Conservation (phyloP, 2,329 filamentous ascomycete genomes). For the Bipolaris cookei region DNA sequence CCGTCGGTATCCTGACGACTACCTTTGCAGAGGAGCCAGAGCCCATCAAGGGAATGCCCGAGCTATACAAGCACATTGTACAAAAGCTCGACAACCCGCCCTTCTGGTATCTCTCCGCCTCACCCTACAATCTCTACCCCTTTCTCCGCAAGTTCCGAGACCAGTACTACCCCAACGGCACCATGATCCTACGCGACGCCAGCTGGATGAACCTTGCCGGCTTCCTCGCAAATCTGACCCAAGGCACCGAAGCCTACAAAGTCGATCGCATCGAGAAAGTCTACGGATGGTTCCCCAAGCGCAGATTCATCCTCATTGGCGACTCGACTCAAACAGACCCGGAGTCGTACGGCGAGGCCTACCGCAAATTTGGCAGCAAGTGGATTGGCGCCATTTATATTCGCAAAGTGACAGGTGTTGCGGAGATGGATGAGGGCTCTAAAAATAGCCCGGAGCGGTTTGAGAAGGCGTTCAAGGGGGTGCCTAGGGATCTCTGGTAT, state of each 20-base stretch:
- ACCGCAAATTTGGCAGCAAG: slow-evolving; percentile 66
- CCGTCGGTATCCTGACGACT: slow-evolving; percentile 78
- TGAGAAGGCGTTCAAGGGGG: slow-evolving; percentile 77
- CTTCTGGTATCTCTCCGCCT: slow-evolving; percentile 93
- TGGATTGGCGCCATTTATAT: slow-evolving; percentile 89
- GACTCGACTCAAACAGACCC: slow-evolving; percentile 93
- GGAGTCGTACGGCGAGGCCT: slow-evolving; percentile 85
- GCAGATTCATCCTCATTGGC: slow-evolving; percentile 83
- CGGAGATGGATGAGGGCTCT: slow-evolving; percentile 76
- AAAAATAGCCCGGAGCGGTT: slow-evolving; percentile 72
- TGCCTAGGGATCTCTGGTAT: slow-evolving; percentile 76
- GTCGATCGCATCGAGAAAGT: slow-evolving; percentile 79
- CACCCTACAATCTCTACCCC: slow-evolving; percentile 91
- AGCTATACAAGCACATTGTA: slow-evolving; percentile 74
- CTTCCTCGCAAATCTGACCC: slow-evolving; percentile 77
- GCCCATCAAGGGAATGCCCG: slow-evolving; percentile 80
- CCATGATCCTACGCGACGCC: slow-evolving; percentile 82
- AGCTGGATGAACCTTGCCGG: slow-evolving; percentile 85
- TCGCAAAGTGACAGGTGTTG: slow-evolving; percentile 78
- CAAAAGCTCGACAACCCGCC: slow-evolving; percentile 64
- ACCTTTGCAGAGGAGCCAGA: slow-evolving; percentile 81
- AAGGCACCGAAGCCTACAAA: slow-evolving; percentile 87
- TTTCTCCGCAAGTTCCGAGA: slow-evolving; percentile 79
- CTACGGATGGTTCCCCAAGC: slow-evolving; percentile 75
- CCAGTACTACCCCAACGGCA: slow-evolving; percentile 74